phyloP scores from a whole-genome alignment of 768 basidiomycete genomes.

The Nidularia pulvinata region DNA sequence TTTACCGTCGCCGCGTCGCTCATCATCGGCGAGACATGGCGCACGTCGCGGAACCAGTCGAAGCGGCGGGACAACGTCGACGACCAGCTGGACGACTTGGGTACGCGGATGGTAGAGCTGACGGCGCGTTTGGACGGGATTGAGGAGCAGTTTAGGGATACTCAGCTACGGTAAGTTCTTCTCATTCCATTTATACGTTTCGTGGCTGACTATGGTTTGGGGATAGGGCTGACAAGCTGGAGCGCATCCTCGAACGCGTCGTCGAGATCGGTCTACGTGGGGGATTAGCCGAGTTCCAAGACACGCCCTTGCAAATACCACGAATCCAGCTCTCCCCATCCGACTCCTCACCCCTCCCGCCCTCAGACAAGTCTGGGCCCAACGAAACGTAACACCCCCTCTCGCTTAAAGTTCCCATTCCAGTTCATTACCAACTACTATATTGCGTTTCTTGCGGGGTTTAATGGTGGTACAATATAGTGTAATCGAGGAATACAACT shows the following conservation, averaged over 20 bases:
- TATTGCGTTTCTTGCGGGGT: no score
- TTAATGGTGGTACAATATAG: no score
- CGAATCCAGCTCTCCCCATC: constrained; percentile 29
- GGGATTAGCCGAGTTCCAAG: constrained; percentile 66
- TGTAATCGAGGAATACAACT: no score
- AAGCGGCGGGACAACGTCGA: constrained; percentile 75
- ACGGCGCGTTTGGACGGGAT: constrained; percentile 38
- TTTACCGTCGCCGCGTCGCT: constrained; percentile 74
- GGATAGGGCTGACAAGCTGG: constrained; percentile 66
- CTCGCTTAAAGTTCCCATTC: constrained; percentile 4
- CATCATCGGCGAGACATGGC: constrained; percentile 79
- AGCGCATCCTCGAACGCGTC: constrained; percentile 60
- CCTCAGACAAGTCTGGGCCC: neutral
- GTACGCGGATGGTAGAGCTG: constrained; percentile 42
- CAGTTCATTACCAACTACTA: neutral
- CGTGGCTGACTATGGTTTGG: neutral
- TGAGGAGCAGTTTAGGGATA: constrained; percentile 44
- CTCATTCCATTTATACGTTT: neutral
- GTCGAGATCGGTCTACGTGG: constrained; percentile 67
- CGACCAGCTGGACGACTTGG: constrained; percentile 65
- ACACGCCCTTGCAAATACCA: constrained; percentile 52
- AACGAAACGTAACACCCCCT: neutral
- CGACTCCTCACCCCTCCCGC: neutral
- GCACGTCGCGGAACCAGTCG: constrained; percentile 65
- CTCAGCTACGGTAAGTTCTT: constrained; percentile 40